Base-by-base conservation (phyloP, 495 filamentous ascomycete species). In the Viridothelium virens region DNA sequence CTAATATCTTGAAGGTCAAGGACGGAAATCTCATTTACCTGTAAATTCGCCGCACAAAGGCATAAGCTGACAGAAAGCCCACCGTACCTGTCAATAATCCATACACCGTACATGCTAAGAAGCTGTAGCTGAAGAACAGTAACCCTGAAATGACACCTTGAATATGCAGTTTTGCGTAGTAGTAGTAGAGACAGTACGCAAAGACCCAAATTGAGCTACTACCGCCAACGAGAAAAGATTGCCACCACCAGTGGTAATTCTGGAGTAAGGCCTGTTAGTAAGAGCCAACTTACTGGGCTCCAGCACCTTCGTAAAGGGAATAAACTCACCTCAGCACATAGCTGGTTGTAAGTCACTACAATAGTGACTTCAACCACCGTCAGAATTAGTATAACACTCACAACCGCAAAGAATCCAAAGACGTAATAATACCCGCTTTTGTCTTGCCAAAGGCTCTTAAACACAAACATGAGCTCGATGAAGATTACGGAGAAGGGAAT, bases 161-260 rank as follows among this genome's bases (percentile, higher is more conserved):
- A 70, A 96, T 90, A 69, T 93, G 88, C 41, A 97, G 80, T 75
- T 88, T 90, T 72, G 85, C 86, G 69, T 85, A 83, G 77, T 91
- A 96, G 77, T 95, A 97, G 86, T 89, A 96, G 56, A 88, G 79
- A 71, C 89, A 90, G 76, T 96, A 96, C 47, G 84, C 71, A 73
- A 93, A 95, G 47, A 97, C 86, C 92, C 92, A 97, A 67, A 91
- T 76, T 2, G 88, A 85, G 68, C 86, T 89, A 70, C 88, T 87
- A 63, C 87, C 88, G 50, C 92, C 92, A 16, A 92, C 84, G 46
- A 91, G 75, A 79, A 97, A 94, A 69, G 88, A 91, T 73, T 91
- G 89, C 91, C 91, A 96, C 91, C 90, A 95, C 92, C 92, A 97
- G 74, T 94, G 83, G 76, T 96, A 91, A 74, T 96, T 93, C 86